Conservation (phyloP, 345 rosid species). For the Eucalyptus lansdowneana region DNA sequence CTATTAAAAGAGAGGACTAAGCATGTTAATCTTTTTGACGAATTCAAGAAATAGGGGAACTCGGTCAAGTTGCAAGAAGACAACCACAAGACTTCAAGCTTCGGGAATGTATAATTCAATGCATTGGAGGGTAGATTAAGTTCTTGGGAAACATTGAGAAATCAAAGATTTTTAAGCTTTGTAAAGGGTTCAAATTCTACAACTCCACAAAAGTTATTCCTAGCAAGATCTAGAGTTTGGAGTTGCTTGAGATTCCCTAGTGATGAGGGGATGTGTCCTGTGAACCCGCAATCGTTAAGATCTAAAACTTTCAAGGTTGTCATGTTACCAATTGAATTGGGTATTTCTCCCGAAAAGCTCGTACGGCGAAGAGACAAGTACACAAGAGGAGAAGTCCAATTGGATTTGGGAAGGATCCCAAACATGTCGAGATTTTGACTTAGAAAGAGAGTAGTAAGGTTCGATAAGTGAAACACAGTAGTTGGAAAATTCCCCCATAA, state of each 20-base stretch:
- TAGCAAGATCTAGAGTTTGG: too few species aligned
- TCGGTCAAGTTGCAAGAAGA: neutral
- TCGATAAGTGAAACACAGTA: too few species aligned
- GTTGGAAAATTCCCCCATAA: too few species aligned
- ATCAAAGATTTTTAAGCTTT: rapidly evolving
- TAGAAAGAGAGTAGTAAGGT: too few species aligned
- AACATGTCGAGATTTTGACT: too few species aligned
- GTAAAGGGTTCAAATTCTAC: neutral
- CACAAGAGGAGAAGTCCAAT: neutral
- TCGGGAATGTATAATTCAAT: too few species aligned
- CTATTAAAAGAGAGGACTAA: neutral
- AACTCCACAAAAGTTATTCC: neutral
- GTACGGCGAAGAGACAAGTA: neutral
- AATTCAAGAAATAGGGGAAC: neutral
- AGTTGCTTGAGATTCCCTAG: neutral
- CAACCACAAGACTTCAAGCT: too few species aligned
- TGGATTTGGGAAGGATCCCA: neutral
- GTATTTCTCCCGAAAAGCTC: neutral
- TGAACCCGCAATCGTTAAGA: neutral
- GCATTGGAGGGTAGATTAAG: too few species aligned
- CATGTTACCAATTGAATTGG: neutral
- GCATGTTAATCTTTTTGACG: too few species aligned
- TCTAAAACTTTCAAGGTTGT: too few species aligned
- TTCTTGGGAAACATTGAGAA: too few species aligned
- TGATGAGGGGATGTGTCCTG: neutral